A percentile compares a stretch with the other conserved stretches of the same genome.
These are phyloP conservation scores for Acer saccharum DNA, from an alignment of 345 rosid species.

Conservation along the genomic window DNA sequence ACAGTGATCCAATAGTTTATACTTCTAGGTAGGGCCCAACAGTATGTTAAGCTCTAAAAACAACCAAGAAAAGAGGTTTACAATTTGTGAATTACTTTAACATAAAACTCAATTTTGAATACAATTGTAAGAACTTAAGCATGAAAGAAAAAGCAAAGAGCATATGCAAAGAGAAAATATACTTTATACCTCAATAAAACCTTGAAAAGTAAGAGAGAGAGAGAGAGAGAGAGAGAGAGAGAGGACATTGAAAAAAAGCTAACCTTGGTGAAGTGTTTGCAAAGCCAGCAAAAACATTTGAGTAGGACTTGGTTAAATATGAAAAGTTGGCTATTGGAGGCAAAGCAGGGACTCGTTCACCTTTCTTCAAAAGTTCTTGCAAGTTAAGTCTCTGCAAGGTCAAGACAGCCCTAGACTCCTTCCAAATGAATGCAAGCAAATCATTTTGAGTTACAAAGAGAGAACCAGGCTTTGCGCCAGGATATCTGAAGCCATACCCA, in stretches of 20 bases:
- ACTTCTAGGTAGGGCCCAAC: neutral
- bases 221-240: neutral
- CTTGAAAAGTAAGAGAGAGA: neutral
- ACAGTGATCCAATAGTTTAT: neutral
- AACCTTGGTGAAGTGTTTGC: constrained; percentile 61
- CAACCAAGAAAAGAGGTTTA: neutral
- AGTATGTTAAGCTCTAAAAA: neutral
- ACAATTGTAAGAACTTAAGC: neutral
- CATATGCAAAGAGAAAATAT: neutral
- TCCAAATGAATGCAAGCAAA: constrained; percentile 83
- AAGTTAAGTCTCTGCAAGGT: constrained; percentile 74
- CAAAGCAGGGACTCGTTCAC: constrained; percentile 62
- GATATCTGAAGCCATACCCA: constrained; percentile 91
- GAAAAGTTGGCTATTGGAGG: constrained; percentile 70
- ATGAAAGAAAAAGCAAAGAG: neutral
- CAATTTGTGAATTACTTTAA: neutral
- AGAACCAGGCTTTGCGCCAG: constrained; percentile 84
- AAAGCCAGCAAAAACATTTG: constrained; percentile 73
- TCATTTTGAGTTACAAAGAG: constrained; percentile 66
- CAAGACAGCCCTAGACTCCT: constrained; percentile 68
- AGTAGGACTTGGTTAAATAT: constrained; percentile 75
- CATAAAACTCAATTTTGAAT: neutral
- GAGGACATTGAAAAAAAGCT: neutral
- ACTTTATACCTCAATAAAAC: neutral
- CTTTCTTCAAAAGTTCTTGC: constrained; percentile 74